Base-by-base conservation (phyloP, 345 rosid species). In the Citrus reticulata region DNA sequence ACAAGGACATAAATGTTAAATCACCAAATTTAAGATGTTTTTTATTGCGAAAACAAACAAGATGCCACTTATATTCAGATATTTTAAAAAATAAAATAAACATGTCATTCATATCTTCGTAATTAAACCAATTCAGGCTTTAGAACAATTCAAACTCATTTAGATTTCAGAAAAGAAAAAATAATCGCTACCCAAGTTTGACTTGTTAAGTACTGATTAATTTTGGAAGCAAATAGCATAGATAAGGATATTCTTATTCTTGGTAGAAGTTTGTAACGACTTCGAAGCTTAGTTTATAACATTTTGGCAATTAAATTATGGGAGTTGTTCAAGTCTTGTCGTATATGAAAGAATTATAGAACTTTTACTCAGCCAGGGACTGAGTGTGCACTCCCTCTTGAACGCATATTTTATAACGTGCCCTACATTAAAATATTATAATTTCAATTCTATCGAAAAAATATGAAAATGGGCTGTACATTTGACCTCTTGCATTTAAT, bases 61-160 rank as follows among this genome's bases (percentile, higher is more conserved):
- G 0, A 32, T 32, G 5, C 0, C 5, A 32, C 0, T 32, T 32
- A 32, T 32, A 32, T 32, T 32, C 0, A 32, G 0, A 32, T 32
- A 32, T 32, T 30, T 32, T 4, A 32, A 32, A 4, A 32, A 32
- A 4, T 4, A 32, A 30, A 32, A 32, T 32, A 32, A 32, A 32
- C 0, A 4, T 4, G 34, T 4, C 34, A 32, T 32, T 32, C 0
- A 4, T 32, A 32, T 32, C 5, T 32, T 4, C 34, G 5, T 32
- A 32, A 32, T 32, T 4, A 32, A 4, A 32, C 0, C 0, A 0
- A 32, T 32, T 32, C 5, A 32, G 0, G 0, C 0, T 32, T 32
- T 32, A 32, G 0, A 32, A 32, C 0, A 32, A 32, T 32, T 32
- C 34, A 32, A 0, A 32, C 5, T 0, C 0, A 32, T 32, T 32